phyloP scores from a whole-genome alignment of 108 stramenopile genomes.

The Nitzschia sp. region DNA sequence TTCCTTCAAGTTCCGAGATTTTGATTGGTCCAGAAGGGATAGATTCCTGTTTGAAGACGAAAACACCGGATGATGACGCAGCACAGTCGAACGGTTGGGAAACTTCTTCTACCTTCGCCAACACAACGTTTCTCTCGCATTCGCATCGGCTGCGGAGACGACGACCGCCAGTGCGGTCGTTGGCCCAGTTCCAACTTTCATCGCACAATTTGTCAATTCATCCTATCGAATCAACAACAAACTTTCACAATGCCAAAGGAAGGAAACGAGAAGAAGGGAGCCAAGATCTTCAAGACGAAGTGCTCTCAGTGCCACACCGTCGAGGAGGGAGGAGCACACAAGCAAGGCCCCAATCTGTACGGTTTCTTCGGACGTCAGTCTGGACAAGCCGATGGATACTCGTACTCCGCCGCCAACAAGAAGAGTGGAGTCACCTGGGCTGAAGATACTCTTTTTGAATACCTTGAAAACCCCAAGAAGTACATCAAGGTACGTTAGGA shows the following conservation, averaged over 20 bases:
- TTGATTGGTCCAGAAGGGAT: too few species aligned
- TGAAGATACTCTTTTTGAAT: constrained; percentile 96
- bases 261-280: constrained; percentile 86
- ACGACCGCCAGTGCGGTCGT: too few species aligned
- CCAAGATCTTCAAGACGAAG: constrained; percentile 94
- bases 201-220: too few species aligned
- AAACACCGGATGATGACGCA: constrained; percentile 1
- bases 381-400: constrained; percentile 95
- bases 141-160: too few species aligned
- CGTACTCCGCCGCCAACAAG: constrained; percentile 98
- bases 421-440: constrained; percentile 94
- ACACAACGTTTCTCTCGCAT: too few species aligned
- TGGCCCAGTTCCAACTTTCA: too few species aligned
- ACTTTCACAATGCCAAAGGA: constrained; percentile 47
- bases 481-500: constrained; percentile 98
- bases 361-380: constrained; percentile 98
- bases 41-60: too few species aligned
- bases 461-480: constrained; percentile 98
- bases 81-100: constrained; percentile 1
- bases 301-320: constrained; percentile 99
- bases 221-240: too few species aligned
- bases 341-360: constrained; percentile 99
- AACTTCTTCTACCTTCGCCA: constrained; percentile 2
- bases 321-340: constrained; percentile 96
- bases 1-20: too few species aligned